A percentile compares a stretch with the other conserved stretches of the same genome.
phyloP scores from a whole-genome alignment of 495 filamentous ascomycete species.

The Staphylotrichum tortipilum region DNA sequence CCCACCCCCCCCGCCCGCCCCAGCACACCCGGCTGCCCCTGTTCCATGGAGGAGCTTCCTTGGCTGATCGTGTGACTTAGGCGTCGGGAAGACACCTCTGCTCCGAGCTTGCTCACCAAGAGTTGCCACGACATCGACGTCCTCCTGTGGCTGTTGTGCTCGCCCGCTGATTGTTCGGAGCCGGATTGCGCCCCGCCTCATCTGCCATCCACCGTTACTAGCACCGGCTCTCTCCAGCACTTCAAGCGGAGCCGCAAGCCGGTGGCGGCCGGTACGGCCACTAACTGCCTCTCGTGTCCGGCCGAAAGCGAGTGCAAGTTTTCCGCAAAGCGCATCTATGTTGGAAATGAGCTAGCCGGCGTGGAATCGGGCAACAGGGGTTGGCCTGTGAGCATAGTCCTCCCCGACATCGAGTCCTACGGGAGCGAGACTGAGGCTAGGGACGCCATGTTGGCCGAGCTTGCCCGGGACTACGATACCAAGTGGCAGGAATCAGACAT shows the following conservation, averaged over 20 bases:
- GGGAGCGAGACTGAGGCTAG: slow-evolving; percentile 31
- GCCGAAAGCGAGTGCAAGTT: slow-evolving; percentile 68
- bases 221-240: slow-evolving; percentile 62
- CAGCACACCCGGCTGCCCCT: too few species aligned
- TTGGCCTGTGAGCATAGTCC: slow-evolving; percentile 84
- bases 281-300: slow-evolving; percentile 77
- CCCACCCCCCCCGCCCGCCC: too few species aligned
- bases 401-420: slow-evolving; percentile 81
- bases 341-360: slow-evolving; percentile 37
- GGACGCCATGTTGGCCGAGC: slow-evolving; percentile 37
- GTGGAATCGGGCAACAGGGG: slow-evolving; percentile 47
- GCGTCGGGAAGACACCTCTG: slow-evolving; percentile 64
- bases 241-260: slow-evolving; percentile 72
- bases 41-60: not conserved
- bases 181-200: slow-evolving; percentile 45
- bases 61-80: not conserved
- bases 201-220: slow-evolving; percentile 63
- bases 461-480: slow-evolving; percentile 61
- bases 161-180: slow-evolving; percentile 39
- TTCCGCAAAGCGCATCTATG: slow-evolving; percentile 75
- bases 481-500: slow-evolving; percentile 44
- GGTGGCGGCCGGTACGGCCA: slow-evolving; percentile 57
- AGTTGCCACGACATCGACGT: slow-evolving; percentile 93
- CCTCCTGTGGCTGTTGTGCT: slow-evolving; percentile 77
- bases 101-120: slow-evolving; percentile 80